These are phyloP conservation scores for Tulasnella sp. DNA, from an alignment of 768 basidiomycete genomes.

Conservation along the genomic window DNA sequence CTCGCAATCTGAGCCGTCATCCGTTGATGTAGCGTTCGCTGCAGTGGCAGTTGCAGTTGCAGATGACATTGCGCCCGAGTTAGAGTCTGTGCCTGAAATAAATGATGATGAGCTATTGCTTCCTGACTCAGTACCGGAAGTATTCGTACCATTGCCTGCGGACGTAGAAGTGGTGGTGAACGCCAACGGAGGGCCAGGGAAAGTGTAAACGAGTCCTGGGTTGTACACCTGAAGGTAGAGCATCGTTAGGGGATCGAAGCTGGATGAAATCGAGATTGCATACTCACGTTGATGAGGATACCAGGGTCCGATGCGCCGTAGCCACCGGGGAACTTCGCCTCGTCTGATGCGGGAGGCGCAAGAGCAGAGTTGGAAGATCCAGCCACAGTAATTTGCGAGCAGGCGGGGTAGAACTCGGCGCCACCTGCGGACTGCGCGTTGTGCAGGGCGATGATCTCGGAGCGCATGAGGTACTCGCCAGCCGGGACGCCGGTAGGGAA, in stretches of 20 bases:
- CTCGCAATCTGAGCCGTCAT: neutral
- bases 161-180: neutral
- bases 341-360: conserved; percentile 19
- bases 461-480: conserved; percentile 66
- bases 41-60: neutral
- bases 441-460: conserved; percentile 74
- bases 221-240: conserved; percentile 9
- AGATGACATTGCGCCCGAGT: neutral
- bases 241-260: neutral
- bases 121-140: neutral
- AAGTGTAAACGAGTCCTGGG: conserved; percentile 17
- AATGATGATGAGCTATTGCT: neutral
- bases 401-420: conserved; percentile 63
- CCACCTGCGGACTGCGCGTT: conserved; percentile 45
- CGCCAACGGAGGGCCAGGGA: conserved; percentile 10
- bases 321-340: conserved; percentile 60
- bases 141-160: neutral
- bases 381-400: conserved; percentile 42
- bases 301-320: conserved; percentile 64
- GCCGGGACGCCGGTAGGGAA: conserved; percentile 39
- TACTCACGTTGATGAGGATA: conserved; percentile 37
- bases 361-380: conserved; percentile 34
- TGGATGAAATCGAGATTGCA: neutral
- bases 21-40: neutral
- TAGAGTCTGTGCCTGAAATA: neutral